Base-by-base conservation (phyloP, 139 green algal genomes). In the Pleodorina starrii region DNA sequence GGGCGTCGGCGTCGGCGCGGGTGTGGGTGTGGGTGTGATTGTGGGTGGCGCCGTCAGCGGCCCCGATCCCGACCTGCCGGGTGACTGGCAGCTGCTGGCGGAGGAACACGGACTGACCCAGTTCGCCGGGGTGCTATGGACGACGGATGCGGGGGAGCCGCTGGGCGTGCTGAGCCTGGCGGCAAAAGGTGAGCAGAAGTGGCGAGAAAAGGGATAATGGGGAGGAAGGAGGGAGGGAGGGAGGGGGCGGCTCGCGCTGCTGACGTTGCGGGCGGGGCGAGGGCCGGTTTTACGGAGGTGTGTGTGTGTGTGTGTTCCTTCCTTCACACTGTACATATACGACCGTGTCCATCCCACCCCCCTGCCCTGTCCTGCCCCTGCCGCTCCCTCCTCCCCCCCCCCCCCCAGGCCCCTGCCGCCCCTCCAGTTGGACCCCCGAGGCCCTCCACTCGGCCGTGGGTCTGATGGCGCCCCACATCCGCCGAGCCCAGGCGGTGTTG, bases 21-120 rank as follows among this genome's bases (percentile, higher is more conserved):
- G n/a, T n/a, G n/a, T n/a, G n/a, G n/a, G n/a, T n/a, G n/a, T n/a
- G n/a, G n/a, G n/a, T n/a, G 48, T 57, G 48, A 12, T 12, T 10
- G 48, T 57, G 48, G 48, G 10, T 57, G 12, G 48, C 48, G 48
- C 11, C 48, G 48, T 21, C 48, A 57, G 48, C 48, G 48, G 48
- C 48, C 12, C 48, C 48, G 11, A 12, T 12, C 12, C n/a, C 63
- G 76, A 73, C 9, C 78, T 85, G 35, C 78, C 78, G 1, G 38
- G 38, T 12, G 78, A 85, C 51, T 85, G 78, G 78, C 54, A 73
- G 78, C 38, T 73, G 78, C 78, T 85, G 54, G 7, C 27, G 0
- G 32, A 40, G 32, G 48, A 48, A 40, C 57, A 73, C 51, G 78
- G 78, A 60, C 44, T 63, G 29, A 25, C 16, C 19, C 78, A 85